phyloP scores from a whole-genome alignment of 148 eudicot species.

The Chenopodium quinoa region DNA sequence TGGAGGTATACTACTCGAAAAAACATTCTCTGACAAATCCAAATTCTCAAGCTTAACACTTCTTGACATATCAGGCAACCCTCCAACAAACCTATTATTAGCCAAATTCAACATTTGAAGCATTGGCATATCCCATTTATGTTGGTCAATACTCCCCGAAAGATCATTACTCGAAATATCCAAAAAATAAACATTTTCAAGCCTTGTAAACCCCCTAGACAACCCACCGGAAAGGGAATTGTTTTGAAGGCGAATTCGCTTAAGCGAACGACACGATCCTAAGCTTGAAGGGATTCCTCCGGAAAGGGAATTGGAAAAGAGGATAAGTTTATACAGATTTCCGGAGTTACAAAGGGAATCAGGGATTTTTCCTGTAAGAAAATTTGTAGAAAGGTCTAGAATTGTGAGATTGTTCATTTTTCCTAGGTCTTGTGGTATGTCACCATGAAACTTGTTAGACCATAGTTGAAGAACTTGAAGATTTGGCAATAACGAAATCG shows the following conservation, averaged over 20 bases:
- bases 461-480: constrained; percentile 84
- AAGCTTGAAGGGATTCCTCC: constrained; percentile 61
- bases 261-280: constrained; percentile 52
- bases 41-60: constrained; percentile 57
- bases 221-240: constrained; percentile 60
- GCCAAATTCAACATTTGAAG: constrained; percentile 81
- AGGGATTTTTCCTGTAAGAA: constrained; percentile 75
- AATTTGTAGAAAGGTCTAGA: constrained; percentile 81
- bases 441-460: constrained; percentile 65
- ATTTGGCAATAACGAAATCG: constrained; percentile 53
- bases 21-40: constrained; percentile 63
- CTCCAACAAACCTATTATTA: constrained; percentile 52
- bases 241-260: constrained; percentile 60
- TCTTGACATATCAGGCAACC: constrained; percentile 51
- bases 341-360: constrained; percentile 52
- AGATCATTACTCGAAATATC: constrained; percentile 66
- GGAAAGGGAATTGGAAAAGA: constrained; percentile 68
- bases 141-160: constrained; percentile 38
- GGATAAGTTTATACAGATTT: constrained; percentile 63
- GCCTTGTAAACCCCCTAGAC: constrained; percentile 43
- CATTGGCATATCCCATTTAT: constrained; percentile 61
- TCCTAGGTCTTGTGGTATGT: constrained; percentile 71
- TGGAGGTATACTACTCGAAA: constrained; percentile 49
- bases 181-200: constrained; percentile 58
- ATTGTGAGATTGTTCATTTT: constrained; percentile 65